Evolutionary conservation across 345 rosid species (phyloP).

Genomic region (Eucalyptus sideroxylon): DNA sequence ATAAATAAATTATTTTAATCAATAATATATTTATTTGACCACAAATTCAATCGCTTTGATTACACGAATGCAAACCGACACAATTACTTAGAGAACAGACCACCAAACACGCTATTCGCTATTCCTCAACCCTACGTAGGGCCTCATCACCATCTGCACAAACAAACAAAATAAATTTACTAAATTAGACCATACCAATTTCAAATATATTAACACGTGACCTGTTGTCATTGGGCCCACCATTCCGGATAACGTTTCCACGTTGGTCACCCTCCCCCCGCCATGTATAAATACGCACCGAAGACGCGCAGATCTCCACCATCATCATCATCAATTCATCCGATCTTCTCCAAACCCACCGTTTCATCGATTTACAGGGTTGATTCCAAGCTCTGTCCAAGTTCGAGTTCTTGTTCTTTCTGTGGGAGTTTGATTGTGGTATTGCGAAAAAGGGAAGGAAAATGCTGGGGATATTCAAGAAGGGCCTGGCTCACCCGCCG

Average conservation of each 20-base stretch:
- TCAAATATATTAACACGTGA: conserved; percentile 3
- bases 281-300: neutral
- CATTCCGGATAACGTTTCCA: neutral
- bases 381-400: neutral
- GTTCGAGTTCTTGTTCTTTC: neutral
- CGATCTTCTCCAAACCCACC: neutral
- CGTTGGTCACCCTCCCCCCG: neutral
- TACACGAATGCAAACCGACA: neutral
- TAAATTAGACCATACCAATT: too few relatives aligned
- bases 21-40: too few relatives aligned
- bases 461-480: conserved; percentile 64
- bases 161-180: too few relatives aligned
- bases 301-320: neutral
- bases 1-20: too few relatives aligned
- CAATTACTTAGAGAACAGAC: too few relatives aligned
- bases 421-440: neutral
- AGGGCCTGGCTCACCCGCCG: conserved; percentile 52
- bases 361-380: neutral
- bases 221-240: too few relatives aligned
- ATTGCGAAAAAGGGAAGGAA: neutral
- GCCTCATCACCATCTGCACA: neutral
- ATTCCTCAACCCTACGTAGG: neutral
- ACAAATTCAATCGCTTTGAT: too few relatives aligned
- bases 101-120: too few relatives aligned
- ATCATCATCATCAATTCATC: neutral